Conservation (phyloP, 345 rosid genomes). For the Aurinia saxatilis region DNA sequence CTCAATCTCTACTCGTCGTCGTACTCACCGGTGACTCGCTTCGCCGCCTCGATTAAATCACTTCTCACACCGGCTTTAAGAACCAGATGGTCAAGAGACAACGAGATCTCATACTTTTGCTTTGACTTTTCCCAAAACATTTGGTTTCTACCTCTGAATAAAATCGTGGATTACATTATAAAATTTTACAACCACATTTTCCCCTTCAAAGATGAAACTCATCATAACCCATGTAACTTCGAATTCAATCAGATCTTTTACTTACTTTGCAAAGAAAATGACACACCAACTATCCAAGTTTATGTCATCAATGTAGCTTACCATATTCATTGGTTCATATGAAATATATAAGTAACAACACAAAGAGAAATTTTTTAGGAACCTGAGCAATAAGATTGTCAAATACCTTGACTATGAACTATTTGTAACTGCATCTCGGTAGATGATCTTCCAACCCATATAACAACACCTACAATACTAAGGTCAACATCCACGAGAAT, state of each 20-base stretch:
- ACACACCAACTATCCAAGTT: neutral
- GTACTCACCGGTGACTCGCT: no score
- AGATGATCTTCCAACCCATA: constrained; percentile 86
- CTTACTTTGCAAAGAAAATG: neutral
- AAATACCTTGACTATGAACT: constrained; percentile 48
- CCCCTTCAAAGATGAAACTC: neutral
- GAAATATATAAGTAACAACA: neutral
- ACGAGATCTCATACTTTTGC: no score
- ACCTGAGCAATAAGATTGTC: neutral
- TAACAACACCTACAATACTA: constrained; percentile 63
- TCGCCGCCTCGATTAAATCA: no score
- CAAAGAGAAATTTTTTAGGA: neutral
- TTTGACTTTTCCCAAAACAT: no score
- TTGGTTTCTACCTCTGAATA: no score
- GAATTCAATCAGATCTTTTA: neutral
- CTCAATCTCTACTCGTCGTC: no score
- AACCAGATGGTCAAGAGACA: no score
- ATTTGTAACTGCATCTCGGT: constrained; percentile 87
- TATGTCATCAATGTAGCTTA: neutral
- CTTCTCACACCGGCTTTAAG: no score
- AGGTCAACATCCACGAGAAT: constrained; percentile 51
- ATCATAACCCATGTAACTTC: neutral
- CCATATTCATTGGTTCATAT: neutral
- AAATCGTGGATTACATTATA: no score
- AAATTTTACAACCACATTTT: neutral